These are phyloP conservation scores for Gamsiella multidivaricata DNA, from an alignment of 192 early-diverging fungal genomes.

Conservation along the genomic window DNA sequence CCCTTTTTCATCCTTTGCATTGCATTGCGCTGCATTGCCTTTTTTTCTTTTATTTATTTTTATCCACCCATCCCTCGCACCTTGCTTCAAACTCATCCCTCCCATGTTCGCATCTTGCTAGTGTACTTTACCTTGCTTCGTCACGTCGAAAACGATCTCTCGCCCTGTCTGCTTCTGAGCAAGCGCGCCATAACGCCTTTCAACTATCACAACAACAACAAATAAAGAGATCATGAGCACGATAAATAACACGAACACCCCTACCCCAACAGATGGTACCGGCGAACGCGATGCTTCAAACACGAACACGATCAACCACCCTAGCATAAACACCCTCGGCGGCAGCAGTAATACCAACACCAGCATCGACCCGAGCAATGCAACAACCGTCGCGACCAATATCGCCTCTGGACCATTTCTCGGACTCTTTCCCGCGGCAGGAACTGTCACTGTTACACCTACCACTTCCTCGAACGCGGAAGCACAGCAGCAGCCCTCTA, in stretches of 20 bases:
- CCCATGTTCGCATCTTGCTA: too few species aligned
- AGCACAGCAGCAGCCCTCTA: background rate
- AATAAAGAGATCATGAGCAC: constrained; percentile 17
- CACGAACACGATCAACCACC: background rate
- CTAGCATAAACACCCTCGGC: background rate
- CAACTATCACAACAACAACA: background rate
- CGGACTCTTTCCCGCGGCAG: too few species aligned
- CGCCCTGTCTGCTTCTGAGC: background rate
- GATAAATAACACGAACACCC: constrained; percentile 17
- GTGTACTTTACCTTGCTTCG: too few species aligned
- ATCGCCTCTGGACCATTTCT: too few species aligned
- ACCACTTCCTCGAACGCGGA: too few species aligned
- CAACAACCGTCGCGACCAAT: too few species aligned
- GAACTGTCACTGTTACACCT: too few species aligned
- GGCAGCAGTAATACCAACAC: background rate
- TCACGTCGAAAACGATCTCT: too few species aligned
- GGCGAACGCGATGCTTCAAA: background rate
- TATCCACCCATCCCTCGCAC: background rate
- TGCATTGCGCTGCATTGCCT: background rate
- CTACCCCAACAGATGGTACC: background rate
- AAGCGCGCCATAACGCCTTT: constrained; percentile 1
- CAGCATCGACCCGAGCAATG: background rate
- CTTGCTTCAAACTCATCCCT: background rate
- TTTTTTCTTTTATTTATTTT: background rate
- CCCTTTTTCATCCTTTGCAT: too few species aligned